phyloP scores from a whole-genome alignment of 371 early-diverging fungal genomes.

The Mucor saturninus region DNA sequence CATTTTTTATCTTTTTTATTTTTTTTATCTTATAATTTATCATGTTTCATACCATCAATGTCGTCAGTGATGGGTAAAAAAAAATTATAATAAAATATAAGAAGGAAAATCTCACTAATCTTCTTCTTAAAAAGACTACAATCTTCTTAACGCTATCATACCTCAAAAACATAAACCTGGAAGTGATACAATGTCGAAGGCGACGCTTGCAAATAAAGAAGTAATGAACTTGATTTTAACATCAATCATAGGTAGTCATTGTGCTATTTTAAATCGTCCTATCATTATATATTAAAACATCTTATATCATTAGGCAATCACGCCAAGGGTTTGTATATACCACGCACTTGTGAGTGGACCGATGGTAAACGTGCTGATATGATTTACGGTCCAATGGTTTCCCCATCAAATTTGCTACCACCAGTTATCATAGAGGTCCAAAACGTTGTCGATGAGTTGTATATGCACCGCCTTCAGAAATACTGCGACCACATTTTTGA shows the following conservation, averaged over 20 bases:
- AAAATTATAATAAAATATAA: neutral
- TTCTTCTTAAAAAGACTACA: no score
- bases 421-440: slow-evolving; percentile 20
- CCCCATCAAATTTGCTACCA: slow-evolving; percentile 6
- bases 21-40: neutral
- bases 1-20: no score
- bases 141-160: slow-evolving; percentile 1
- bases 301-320: neutral
- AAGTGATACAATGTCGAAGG: neutral
- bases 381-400: slow-evolving; percentile 21
- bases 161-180: slow-evolving; percentile 2
- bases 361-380: slow-evolving; percentile 29
- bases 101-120: slow-evolving; percentile 2
- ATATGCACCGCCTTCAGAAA: slow-evolving; percentile 42
- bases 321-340: slow-evolving; percentile 4
- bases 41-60: neutral
- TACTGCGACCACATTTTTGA: slow-evolving; percentile 12
- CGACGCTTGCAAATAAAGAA: neutral
- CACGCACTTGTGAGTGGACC: slow-evolving; percentile 10
- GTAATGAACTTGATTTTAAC: slow-evolving; percentile 2
- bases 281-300: slow-evolving; percentile 1
- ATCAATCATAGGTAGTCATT: neutral
- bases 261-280: neutral
- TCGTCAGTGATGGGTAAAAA: neutral
- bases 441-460: slow-evolving; percentile 10